Evolutionary conservation across 148 eudicot genomes (phyloP), one percentile per base, ranked within the genome.

Genomic region (Gaultheria prostrata): DNA sequence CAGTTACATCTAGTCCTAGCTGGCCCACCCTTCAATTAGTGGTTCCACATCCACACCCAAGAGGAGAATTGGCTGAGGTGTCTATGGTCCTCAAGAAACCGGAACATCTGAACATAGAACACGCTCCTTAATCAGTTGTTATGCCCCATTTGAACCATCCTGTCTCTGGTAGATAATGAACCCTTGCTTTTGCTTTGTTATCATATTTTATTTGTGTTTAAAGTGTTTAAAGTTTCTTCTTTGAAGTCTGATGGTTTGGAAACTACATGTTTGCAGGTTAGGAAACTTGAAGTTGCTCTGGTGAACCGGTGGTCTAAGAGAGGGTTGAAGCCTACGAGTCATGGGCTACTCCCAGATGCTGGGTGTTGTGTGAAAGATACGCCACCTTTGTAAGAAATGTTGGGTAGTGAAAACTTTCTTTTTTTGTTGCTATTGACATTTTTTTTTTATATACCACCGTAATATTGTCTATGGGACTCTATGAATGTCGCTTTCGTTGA

Each of bases 201-300:
- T 6, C 33, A 28, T 1, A 10, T 21, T 30, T 35, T 48, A 59
- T 32, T 75, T 50, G 6, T 17, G 9, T 78, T 49, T 65, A 1
- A 49, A 9, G 26, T 67, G 35, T 65, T 9, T 65, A 30, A 28
- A 30, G 26, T 65, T 67, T 69, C 26, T 3, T 32, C 35, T 4
- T 26, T 70, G 46, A 46, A 20, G 13, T 39, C 57, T 77, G 76
- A 78, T 39, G 53, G n/a, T 17, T 67, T 33, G 51, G 59, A 71
- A 61, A 20, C 72, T 35, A 59, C 83, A 63, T 85, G 17, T 78
- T 82, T 88, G 75, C 90, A 91, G 93, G 88, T 91, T 50, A 89
- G 98, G 85, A 87, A 83, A 82, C 83, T 95, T 9, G 98, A 95
- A 82, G 91, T 89, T 13, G 90, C 86, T 74, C 83, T 94, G 82